Base-by-base conservation (phyloP, 306 rosid genomes). In the Sicyos edulis region DNA sequence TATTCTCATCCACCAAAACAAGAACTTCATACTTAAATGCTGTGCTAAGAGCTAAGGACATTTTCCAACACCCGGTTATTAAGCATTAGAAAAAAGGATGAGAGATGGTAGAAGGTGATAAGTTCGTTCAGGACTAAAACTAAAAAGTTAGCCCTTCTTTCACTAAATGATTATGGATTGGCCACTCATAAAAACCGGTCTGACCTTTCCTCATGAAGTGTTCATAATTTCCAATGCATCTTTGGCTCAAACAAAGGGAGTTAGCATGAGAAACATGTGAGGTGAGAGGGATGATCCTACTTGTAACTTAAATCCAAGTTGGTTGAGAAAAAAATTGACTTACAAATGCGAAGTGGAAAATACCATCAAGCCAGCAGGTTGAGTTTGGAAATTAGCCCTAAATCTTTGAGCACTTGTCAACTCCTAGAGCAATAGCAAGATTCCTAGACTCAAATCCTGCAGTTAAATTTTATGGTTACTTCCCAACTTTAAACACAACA, bases 401-500 rank as follows among this genome's bases (percentile, higher is more conserved):
- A 91, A 74, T 82, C 71, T 82, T 81, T 74, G 85, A 85, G 86
- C 89, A 85, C 84, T 81, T 81, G 87, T 83, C 88, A 87, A 87
- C 90, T 87, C 93, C 93, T 87, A 87, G 74, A 81, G 97, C 87
- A 87, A 87, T 85, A 89, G 88, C 88, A 87, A 83, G 85, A 87
- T 71, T 87, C 86, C 96, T 91, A 91, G 85, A 87, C 93, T 82
- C 96, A 79, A 71, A 74, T 86, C 97, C 97, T 88, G 97, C 97
- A 91, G 80, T 88, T 91, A 71, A 82, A 91, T 76, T 78, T 85
- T 71, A 80, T n/a, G 82, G 81, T 81, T 80, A 88, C 91, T 82
- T 81, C 78, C 84, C 81, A 73, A 88, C 75, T 84, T 79, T 83
- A 63, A 80, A 75, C 71, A 80, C 71, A 79, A 79, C 79, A 80